phyloP scores from a whole-genome alignment of 768 basidiomycete genomes.

The Rhodocollybia butyracea region DNA sequence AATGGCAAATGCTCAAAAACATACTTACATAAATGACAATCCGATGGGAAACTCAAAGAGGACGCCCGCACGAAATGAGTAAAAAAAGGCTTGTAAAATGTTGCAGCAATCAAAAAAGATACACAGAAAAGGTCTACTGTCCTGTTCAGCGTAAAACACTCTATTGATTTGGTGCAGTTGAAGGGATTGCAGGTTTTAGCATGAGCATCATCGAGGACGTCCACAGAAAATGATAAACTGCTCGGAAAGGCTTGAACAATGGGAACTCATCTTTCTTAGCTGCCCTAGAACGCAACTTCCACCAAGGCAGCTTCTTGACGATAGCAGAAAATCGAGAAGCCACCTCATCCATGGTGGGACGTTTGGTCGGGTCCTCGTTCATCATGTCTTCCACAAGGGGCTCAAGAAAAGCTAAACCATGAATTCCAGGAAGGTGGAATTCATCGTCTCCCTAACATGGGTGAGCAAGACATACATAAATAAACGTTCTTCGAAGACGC shows the following conservation, averaged over 20 bases:
- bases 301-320: not conserved
- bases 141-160: too few relatives aligned
- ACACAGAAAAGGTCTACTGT: too few relatives aligned
- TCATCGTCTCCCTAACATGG: not conserved
- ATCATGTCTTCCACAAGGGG: conserved; percentile 9
- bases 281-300: conserved; percentile 6
- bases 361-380: conserved; percentile 1
- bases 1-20: too few relatives aligned
- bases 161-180: too few relatives aligned
- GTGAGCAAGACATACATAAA: not conserved
- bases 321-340: conserved; percentile 7
- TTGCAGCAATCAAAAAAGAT: too few relatives aligned
- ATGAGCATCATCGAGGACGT: not conserved
- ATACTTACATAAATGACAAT: too few relatives aligned
- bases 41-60: too few relatives aligned
- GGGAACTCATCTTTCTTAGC: not conserved
- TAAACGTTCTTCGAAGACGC: not conserved
- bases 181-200: not conserved
- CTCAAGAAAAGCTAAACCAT: conserved; percentile 10
- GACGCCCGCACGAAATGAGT: too few relatives aligned
- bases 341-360: conserved; percentile 14
- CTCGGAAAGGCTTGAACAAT: not conserved
- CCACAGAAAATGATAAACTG: not conserved
- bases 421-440: not conserved
- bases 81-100: too few relatives aligned